Conservation (phyloP, 169 alveolate genomes). For the Plasmodium cynomolgi region DNA sequence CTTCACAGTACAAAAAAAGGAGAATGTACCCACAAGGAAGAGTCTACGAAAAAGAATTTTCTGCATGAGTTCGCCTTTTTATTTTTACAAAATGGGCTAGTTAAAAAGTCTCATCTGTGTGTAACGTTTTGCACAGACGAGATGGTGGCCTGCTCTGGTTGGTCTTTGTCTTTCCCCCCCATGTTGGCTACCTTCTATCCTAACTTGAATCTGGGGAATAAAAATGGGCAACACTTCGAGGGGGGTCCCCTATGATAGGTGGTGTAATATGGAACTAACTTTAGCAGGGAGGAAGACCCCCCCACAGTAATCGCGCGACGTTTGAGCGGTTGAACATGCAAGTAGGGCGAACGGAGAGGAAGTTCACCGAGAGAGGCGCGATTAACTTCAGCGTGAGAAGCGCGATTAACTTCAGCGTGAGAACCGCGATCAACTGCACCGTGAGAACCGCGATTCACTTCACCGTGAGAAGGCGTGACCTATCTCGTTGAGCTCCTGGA, state of each 20-base stretch:
- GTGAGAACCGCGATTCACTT: neutral
- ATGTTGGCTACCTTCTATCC: neutral
- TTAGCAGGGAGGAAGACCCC: neutral
- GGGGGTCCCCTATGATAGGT: neutral
- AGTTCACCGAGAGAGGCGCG: no score
- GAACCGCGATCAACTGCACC: neutral
- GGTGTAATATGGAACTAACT: neutral
- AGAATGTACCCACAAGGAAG: neutral
- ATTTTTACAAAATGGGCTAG: neutral
- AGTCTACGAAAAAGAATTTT: neutral
- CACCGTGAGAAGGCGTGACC: conserved; percentile 6
- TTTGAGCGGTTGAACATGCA: neutral
- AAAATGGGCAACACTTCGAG: neutral
- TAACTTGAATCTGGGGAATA: neutral
- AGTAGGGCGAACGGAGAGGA: no score
- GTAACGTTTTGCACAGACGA: neutral
- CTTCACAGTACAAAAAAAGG: neutral
- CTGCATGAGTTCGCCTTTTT: neutral
- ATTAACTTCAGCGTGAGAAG: neutral
- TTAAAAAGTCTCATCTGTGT: neutral
- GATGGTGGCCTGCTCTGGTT: neutral
- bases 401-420: neutral
- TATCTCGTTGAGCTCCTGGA: conserved; percentile 74
- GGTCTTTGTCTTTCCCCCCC: neutral
- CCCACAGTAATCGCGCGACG: neutral